These are phyloP conservation scores for Sanghuangporus baumii DNA, from an alignment of 1,284 basidiomycete species.

Conservation along the genomic window DNA sequence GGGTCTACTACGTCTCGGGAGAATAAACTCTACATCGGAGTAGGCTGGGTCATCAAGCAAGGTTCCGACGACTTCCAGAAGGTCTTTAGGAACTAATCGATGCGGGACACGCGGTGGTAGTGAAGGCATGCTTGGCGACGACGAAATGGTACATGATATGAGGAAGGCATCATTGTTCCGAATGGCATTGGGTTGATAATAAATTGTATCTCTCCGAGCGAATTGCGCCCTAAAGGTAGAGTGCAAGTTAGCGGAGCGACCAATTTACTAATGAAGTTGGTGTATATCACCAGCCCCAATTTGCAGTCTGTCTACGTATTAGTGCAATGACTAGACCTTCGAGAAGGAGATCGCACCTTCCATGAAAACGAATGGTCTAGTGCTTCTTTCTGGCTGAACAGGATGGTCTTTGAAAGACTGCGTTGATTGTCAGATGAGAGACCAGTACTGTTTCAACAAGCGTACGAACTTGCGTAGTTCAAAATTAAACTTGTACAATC, in stretches of 20 bases:
- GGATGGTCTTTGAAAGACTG: slow-evolving; percentile 45
- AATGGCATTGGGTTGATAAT: slow-evolving; percentile 53
- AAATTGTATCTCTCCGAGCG: slow-evolving; percentile 69
- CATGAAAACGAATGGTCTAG: slow-evolving; percentile 80
- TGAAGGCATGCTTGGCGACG: slow-evolving; percentile 52
- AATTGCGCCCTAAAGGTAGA: slow-evolving; percentile 61
- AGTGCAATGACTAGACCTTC: background rate
- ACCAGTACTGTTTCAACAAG: slow-evolving; percentile 2
- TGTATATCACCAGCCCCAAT: slow-evolving; percentile 70
- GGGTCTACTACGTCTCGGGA: slow-evolving; percentile 40
- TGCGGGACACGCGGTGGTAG: slow-evolving; percentile 39
- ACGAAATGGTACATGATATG: slow-evolving; percentile 75
- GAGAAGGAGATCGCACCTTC: slow-evolving; percentile 43
- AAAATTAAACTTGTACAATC: slow-evolving; percentile 79
- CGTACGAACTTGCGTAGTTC: slow-evolving; percentile 62
- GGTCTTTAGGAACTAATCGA: slow-evolving; percentile 53
- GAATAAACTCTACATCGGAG: slow-evolving; percentile 76
- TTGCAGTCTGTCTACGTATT: slow-evolving; percentile 51
- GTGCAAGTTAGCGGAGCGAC: background rate
- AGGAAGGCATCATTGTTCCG: slow-evolving; percentile 61
- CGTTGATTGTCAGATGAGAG: slow-evolving; percentile 6
- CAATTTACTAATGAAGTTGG: background rate
- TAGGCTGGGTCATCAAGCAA: slow-evolving; percentile 78
- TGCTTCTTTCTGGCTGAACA: slow-evolving; percentile 71
- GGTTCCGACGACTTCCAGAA: slow-evolving; percentile 64